These are phyloP conservation scores for Selenicereus undatus DNA, from an alignment of 148 eudicot genomes.

Conservation along the genomic window DNA sequence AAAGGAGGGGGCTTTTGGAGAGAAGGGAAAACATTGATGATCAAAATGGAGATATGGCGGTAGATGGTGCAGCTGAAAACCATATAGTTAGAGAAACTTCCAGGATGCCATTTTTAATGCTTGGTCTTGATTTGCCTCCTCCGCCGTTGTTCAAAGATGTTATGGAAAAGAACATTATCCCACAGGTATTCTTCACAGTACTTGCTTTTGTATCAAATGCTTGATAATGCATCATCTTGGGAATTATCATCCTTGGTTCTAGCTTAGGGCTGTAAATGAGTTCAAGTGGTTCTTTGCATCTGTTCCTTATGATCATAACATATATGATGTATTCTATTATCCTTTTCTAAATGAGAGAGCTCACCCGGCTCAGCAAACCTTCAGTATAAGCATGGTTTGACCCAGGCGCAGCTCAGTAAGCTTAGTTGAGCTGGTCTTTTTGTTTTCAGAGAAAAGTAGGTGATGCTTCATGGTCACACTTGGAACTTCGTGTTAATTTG, in stretches of 20 bases:
- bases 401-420: no score
- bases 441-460: no score
- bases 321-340: no score
- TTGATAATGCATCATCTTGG: background rate
- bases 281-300: no score
- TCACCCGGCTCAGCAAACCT: no score
- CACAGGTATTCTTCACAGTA: slow-evolving; percentile 59
- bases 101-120: slow-evolving; percentile 92
- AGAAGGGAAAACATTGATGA: slow-evolving; percentile 38
- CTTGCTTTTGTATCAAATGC: background rate
- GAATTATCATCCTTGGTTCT: background rate
- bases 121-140: slow-evolving; percentile 94
- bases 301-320: no score
- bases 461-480: no score
- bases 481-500: no score
- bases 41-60: slow-evolving; percentile 33
- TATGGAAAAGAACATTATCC: slow-evolving; percentile 94
- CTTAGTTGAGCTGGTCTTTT: no score
- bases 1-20: slow-evolving; percentile 38
- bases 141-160: slow-evolving; percentile 92
- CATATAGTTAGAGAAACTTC: slow-evolving; percentile 49
- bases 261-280: no score
- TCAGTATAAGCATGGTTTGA: no score
- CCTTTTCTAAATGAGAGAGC: no score
- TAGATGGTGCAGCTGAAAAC: slow-evolving; percentile 42